phyloP scores from a whole-genome alignment of 106 monocot genomes.

The Dendrobium catenatum region DNA sequence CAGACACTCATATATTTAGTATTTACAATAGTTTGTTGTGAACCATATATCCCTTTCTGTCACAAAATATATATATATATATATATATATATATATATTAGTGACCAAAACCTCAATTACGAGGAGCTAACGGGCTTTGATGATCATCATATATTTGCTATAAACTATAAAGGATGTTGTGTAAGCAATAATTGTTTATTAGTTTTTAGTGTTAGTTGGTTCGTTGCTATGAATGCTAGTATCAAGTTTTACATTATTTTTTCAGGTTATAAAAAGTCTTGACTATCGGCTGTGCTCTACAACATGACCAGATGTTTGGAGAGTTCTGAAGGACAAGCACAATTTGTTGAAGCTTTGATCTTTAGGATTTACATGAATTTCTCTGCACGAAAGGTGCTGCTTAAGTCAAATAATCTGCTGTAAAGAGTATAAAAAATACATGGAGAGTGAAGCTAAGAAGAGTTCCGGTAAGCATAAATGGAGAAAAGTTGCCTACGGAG shows the following conservation, averaged over 20 bases:
- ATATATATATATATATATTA: not conserved
- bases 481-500: constrained; percentile 92
- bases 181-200: not conserved
- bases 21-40: too few species aligned
- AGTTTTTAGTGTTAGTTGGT: not conserved
- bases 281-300: not conserved
- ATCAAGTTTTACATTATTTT: not conserved
- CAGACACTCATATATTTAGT: too few species aligned
- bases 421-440: not conserved
- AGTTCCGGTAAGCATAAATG: constrained; percentile 35
- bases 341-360: not conserved
- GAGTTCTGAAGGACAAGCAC: not conserved
- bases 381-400: not conserved
- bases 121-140: not conserved
- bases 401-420: not conserved
- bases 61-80: not conserved
- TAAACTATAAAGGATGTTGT: not conserved
- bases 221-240: not conserved
- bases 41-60: not conserved
- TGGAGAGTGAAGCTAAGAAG: constrained; percentile 25
- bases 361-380: too few species aligned
- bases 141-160: not conserved
- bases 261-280: not conserved
- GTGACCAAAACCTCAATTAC: not conserved
- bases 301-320: not conserved